Percentiles rank a stretch among this genome's conserved stretches.
Evolutionary conservation across 2,329 filamentous ascomycete genomes (phyloP).

Genomic region (Lasiodiplodia gonubiensis): DNA sequence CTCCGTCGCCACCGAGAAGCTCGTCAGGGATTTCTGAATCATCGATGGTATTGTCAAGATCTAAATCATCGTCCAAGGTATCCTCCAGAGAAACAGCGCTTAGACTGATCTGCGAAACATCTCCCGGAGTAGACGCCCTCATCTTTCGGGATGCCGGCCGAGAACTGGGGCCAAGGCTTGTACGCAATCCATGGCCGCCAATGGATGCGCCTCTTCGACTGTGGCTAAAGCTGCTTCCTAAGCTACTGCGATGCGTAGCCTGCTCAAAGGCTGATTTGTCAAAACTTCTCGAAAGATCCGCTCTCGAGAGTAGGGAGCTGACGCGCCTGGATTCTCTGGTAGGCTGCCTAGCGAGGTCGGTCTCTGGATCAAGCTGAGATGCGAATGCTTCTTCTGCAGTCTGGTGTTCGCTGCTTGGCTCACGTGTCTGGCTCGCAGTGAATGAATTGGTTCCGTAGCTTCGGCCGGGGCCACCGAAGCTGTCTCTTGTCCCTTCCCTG

Average conservation of each 20-base stretch:
- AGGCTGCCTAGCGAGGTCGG: conserved; percentile 56
- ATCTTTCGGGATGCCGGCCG: conserved; percentile 42
- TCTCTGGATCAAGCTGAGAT: conserved; percentile 57
- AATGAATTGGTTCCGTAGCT: conserved; percentile 51
- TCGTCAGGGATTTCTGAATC: conserved; percentile 49
- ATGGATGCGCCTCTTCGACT: conserved; percentile 75
- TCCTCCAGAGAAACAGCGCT: conserved; percentile 46
- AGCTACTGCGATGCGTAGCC: conserved; percentile 54
- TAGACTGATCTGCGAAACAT: conserved; percentile 47
- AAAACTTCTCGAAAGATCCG: conserved; percentile 83
- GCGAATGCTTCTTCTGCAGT: conserved; percentile 55
- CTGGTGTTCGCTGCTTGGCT: conserved; percentile 42
- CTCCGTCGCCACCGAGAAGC: conserved; percentile 41
- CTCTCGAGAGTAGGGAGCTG: conserved; percentile 87
- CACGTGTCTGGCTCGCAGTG: conserved; percentile 38
- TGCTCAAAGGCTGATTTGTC: conserved; percentile 83
- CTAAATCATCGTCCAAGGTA: conserved; percentile 45
- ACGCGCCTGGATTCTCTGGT: conserved; percentile 75
- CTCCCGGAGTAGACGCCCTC: conserved; percentile 63
- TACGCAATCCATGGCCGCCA: conserved; percentile 67
- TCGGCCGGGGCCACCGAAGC: conserved; percentile 65
- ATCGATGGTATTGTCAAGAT: conserved; percentile 44
- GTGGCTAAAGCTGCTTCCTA: conserved; percentile 55
- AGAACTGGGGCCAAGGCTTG: conserved; percentile 56
- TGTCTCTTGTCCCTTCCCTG: conserved; percentile 75